These are phyloP conservation scores for Phialophora expanda DNA, from an alignment of 2,329 filamentous ascomycete species.

Conservation along the genomic window DNA sequence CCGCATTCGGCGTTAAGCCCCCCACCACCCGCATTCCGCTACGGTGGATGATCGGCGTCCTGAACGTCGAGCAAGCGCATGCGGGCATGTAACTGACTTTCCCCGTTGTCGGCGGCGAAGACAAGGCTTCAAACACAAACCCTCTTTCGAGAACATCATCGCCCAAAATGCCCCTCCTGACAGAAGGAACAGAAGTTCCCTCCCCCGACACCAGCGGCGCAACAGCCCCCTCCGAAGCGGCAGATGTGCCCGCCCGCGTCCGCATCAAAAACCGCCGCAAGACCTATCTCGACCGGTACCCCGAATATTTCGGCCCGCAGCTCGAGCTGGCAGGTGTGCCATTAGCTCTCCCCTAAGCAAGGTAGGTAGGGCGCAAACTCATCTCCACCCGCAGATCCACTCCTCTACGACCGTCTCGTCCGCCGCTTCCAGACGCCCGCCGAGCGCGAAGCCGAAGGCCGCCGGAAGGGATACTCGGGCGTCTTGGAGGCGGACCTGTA, in stretches of 20 bases:
- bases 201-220: slow-evolving; percentile 12
- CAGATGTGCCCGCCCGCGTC: slow-evolving; percentile 47
- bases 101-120: too few relatives aligned
- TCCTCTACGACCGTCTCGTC: slow-evolving; percentile 81
- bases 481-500: slow-evolving; percentile 77
- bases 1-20: too few relatives aligned
- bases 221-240: neutral
- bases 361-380: slow-evolving; percentile 10
- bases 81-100: neutral
- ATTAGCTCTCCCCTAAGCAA: slow-evolving; percentile 41
- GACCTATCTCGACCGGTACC: slow-evolving; percentile 74
- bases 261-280: slow-evolving; percentile 75
- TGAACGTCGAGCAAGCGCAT: neutral
- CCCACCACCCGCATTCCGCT: too few relatives aligned
- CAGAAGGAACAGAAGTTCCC: slow-evolving; percentile 30
- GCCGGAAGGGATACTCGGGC: slow-evolving; percentile 76
- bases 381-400: slow-evolving; percentile 62
- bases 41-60: too few relatives aligned
- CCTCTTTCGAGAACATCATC: neutral
- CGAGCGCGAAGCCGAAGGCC: slow-evolving; percentile 60
- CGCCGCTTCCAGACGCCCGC: slow-evolving; percentile 55
- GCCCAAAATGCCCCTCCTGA: slow-evolving; percentile 26
- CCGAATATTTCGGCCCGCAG: slow-evolving; percentile 70
- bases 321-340: slow-evolving; percentile 65
- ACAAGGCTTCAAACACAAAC: neutral